Evolutionary conservation across 1,284 basidiomycete genomes (phyloP), one percentile per base, ranked within the genome.

Genomic region (Cystobasidiaceae sp.): DNA sequence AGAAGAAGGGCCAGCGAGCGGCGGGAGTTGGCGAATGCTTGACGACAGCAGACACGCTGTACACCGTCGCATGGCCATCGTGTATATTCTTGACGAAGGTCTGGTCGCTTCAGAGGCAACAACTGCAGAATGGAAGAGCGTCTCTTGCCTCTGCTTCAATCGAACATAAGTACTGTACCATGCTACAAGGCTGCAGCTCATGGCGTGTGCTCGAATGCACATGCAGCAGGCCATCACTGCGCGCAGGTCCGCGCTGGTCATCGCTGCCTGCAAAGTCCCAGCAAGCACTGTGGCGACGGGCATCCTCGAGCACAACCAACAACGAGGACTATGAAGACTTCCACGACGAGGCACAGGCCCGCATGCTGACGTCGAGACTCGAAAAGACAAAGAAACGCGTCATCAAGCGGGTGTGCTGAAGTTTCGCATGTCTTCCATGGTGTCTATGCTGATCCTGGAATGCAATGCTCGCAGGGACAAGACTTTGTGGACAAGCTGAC

Each of bases 401-500:
- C 27, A 44, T 55, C 9, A 64, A 64, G 33, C 19, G 61, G 51
- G 61, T 64, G 21, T 21, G 61, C 25, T 23, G 6, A 13, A 11
- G 6, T 17, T 21, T 7, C 11, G 28, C 1, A 33, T 9, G 23
- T 6, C 19, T 17, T 3, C 13, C 45, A 46, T 17, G 15, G 41
- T 33, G 15, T 15, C 32, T 13, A 17, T 39, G 28, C 54, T 52
- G 3, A 52, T 13, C n/a, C 54, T 28, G n/a, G n/a, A n/a, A n/a
- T n/a, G n/a, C n/a, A n/a, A n/a, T 46, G 19, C 32, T 6, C 33
- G 21, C 69, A 90, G 88, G 87, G 87, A 6, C 85, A 88, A 71
- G 80, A 82, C 2, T 93, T 92, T 73, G 81, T 92, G 13, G 90
- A 93, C 78, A 84, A 90, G 74, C 78, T 88, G 57, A 80, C 89